Evolutionary conservation across 768 basidiomycete genomes (phyloP), one percentile per base, ranked within the genome.

Genomic region (Albatrellus ellisii): DNA sequence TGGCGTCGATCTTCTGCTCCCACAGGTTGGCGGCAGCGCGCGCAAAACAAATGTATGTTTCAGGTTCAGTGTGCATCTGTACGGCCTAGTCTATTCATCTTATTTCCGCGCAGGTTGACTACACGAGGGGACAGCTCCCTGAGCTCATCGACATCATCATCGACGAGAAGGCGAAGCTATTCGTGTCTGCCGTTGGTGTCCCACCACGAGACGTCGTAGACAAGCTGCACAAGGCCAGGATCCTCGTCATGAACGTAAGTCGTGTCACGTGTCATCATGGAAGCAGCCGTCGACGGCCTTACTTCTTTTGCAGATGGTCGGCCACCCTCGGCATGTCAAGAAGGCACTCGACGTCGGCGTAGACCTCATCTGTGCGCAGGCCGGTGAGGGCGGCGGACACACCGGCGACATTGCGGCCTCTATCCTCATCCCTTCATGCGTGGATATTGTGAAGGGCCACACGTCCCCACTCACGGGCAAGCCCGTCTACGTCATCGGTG

Each of bases 361-460:
- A 25, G 91, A 97, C 54, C 66, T 97, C 46, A 92, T 97, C 56
- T 95, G 91, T 53, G 89, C 89, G 3, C 90, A 94, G 62, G 90
- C 82, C 2, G 86, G 88, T 20, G 91, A 95, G 62, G 91, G 85
- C 27, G 56, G 55, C 24, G 61, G 60, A 17, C 70, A 73, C 66
- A 94, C 91, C 0, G 91, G 91, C 18, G 79, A 85, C 48, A 75
- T 79, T 7, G 74, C 90, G 1, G 79, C 84, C 2, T 79, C 79
- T 11, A 73, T 97, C 56, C 75, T 97, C 50, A 88, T 97, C 46
- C 89, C 90, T 7, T 88, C 88, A 0, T 86, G 83, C 52, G 88
- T 94, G 35, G 89, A 92, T 53, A 75, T 72, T 18, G 79, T 79
- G 55, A 82, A 77, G 56, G 84, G 82, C 6, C 70, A 67, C 60